These are phyloP conservation scores for Boletus rubroflammeus DNA, from an alignment of 768 basidiomycete genomes.

Conservation along the genomic window DNA sequence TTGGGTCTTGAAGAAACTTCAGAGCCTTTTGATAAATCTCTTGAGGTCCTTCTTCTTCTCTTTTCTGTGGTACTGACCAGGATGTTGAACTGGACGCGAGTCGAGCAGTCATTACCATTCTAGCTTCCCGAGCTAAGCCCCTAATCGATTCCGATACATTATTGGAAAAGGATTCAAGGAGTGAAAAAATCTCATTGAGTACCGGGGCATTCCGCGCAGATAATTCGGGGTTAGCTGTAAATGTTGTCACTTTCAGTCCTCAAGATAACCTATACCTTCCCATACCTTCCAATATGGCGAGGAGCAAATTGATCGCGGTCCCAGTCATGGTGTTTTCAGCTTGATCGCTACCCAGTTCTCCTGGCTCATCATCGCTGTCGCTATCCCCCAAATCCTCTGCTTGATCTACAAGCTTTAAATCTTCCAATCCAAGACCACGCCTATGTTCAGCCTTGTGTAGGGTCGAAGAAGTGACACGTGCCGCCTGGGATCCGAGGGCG, in stretches of 20 bases:
- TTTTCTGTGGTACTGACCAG: conserved; percentile 15
- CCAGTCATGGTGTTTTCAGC: conserved; percentile 64
- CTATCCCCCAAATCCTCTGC: conserved; percentile 41
- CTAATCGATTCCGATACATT: conserved; percentile 48
- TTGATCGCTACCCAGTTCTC: conserved; percentile 35
- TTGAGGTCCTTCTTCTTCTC: conserved; percentile 37
- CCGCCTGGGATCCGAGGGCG: conserved; percentile 50
- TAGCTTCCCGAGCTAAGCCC: conserved; percentile 69
- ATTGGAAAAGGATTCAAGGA: conserved; percentile 56
- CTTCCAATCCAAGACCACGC: conserved; percentile 30
- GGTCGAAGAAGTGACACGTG: neutral
- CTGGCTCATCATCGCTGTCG: conserved; percentile 55
- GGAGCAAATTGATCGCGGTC: conserved; percentile 75
- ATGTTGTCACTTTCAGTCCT: neutral
- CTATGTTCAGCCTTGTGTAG: conserved; percentile 2
- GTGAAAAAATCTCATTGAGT: conserved; percentile 65
- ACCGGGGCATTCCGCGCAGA: conserved; percentile 59
- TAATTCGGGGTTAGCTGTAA: conserved; percentile 50
- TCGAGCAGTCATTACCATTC: conserved; percentile 80
- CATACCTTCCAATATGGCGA: conserved; percentile 85
- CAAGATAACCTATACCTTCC: neutral
- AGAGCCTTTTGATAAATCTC: conserved; percentile 84
- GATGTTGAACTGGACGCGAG: conserved; percentile 55
- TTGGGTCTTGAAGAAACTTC: conserved; percentile 83
- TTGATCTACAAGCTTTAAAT: conserved; percentile 38